Base-by-base conservation (phyloP, 2,329 filamentous ascomycete genomes). In the Fusarium anthophilum region DNA sequence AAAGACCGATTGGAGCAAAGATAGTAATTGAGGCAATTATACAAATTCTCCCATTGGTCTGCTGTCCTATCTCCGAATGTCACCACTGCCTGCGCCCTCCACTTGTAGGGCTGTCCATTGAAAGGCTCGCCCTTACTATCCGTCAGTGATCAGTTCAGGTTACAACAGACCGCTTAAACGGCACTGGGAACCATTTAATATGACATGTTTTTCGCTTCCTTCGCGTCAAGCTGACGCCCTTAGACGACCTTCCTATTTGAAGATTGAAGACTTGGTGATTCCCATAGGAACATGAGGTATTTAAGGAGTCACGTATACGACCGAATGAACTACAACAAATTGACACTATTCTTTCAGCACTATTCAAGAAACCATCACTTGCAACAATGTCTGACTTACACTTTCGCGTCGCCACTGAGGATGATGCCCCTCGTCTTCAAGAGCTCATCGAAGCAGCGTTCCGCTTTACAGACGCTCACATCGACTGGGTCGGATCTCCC, bases 401-500 rank as follows among this genome's bases (percentile, higher is more conserved):
- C 14, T 86, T 85, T 63, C 84, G 83, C 60, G 53, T 77, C 39
- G 84, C 84, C 54, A 82, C 77, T 13, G 45, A 63, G 12, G 76
- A 82, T 6, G 83, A 86, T 63, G 84, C 81, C 1, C 56, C 70
- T 1, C 78, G 69, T 12, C 61, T 86, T 32, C 82, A 83, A 35
- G 65, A 79, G 22, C 78, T 86, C 3, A 80, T 85, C 2, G 78
- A 86, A 57, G 72, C 80, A 18, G 83, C 84, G 0, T 86, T 86
- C 53, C 83, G 82, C 39, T 78, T 83, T 50, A 77, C 80, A 7
- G 84, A 85, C 47, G 81, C 69, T 66, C 76, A 83, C 55, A 64
- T 79, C 61, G 58, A 76, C 57, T 78, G 76, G 76, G 81, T 81
- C 0, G 84, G 78, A 8, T 76, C 83, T 60, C 75, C 80, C 39